phyloP scores from a whole-genome alignment of 257 asterid species.

The Oldenlandia corymbosa region DNA sequence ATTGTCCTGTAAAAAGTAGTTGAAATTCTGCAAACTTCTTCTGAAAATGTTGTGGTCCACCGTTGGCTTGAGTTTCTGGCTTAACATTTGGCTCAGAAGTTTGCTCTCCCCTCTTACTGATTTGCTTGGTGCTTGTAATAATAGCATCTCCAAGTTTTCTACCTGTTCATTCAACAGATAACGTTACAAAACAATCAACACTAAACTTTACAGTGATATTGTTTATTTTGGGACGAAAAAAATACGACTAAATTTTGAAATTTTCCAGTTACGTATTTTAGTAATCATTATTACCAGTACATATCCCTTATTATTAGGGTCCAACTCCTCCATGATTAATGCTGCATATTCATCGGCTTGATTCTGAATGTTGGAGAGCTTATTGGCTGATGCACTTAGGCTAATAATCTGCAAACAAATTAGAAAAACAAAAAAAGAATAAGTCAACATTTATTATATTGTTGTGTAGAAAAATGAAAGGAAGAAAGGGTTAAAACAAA shows the following conservation, averaged over 20 bases:
- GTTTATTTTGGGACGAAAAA: too few relatives aligned
- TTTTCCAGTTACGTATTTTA: too few relatives aligned
- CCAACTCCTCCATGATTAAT: slow-evolving; percentile 86
- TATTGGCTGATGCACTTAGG: slow-evolving; percentile 89
- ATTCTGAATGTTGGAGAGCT: slow-evolving; percentile 61
- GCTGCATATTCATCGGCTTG: slow-evolving; percentile 91
- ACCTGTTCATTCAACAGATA: slow-evolving; percentile 34
- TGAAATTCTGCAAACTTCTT: slow-evolving; percentile 45
- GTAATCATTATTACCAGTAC: slow-evolving; percentile 63
- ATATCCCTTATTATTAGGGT: slow-evolving; percentile 59
- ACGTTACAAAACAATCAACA: neutral
- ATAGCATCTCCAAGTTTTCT: slow-evolving; percentile 73
- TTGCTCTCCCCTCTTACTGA: slow-evolving; percentile 64
- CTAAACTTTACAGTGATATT: too few relatives aligned
- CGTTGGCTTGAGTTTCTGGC: slow-evolving; percentile 79
- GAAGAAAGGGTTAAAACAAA: too few relatives aligned
- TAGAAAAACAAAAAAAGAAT: neutral
- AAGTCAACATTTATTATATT: neutral
- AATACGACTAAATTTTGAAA: too few relatives aligned
- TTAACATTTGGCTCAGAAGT: slow-evolving; percentile 72
- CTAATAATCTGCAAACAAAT: slow-evolving; percentile 53
- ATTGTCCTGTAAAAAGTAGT: slow-evolving; percentile 64
- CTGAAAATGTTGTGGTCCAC: slow-evolving; percentile 30
- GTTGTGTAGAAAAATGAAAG: too few relatives aligned
- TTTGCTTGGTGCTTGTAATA: slow-evolving; percentile 74